Base-by-base conservation (phyloP, 2,329 filamentous ascomycete species). In the Cordyceps tenuipes region DNA sequence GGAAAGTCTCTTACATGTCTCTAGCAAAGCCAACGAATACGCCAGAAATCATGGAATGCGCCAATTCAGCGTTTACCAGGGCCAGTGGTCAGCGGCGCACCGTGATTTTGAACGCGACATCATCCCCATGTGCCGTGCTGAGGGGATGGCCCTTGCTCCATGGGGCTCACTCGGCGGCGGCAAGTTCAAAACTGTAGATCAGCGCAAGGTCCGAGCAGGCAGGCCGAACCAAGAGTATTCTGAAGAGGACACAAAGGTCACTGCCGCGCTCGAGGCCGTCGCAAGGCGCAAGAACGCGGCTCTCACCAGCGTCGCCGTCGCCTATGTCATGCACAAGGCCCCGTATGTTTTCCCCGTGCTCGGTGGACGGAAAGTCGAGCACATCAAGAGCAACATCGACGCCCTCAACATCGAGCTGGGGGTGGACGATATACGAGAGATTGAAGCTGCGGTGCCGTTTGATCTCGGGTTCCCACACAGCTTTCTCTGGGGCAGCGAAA, bases 341-440 rank as follows among this genome's bases (percentile, higher is more conserved):
- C 82, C 86, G 0, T 84, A 89, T 66, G 85, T 91, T 13, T 90
- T 89, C 68, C 89, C 89, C 1, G 84, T 91, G 46, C 77, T 90
- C 5, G 88, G 88, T 12, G 85, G 86, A 0, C 79, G 87, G 12
- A 90, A 85, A 65, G 71, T 89, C 10, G 82, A 86, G 54, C 87
- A 91, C 68, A 74, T 92, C 46, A 81, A 85, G 68, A 79, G 78
- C 61, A 91, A 90, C 66, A 87, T 91, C 64, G 81, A 86, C 66
- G 85, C 86, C 0, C 75, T 92, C 43, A 77, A 76, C 1, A 73
- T 91, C 47, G 73, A 79, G 59, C 74, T 92, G 41, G 80, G 75
- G 0, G 69, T 76, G 0, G 78, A 86, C 62, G 86, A 92, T 48
- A 81, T 92, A 29, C 72, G 81, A 43, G 80, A 85, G 65, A 84